A percentile compares a stretch with the other conserved stretches of the same genome.
Evolutionary conservation across 2,329 filamentous ascomycete species (phyloP).

Genomic region (Zymoseptoria tritici): DNA sequence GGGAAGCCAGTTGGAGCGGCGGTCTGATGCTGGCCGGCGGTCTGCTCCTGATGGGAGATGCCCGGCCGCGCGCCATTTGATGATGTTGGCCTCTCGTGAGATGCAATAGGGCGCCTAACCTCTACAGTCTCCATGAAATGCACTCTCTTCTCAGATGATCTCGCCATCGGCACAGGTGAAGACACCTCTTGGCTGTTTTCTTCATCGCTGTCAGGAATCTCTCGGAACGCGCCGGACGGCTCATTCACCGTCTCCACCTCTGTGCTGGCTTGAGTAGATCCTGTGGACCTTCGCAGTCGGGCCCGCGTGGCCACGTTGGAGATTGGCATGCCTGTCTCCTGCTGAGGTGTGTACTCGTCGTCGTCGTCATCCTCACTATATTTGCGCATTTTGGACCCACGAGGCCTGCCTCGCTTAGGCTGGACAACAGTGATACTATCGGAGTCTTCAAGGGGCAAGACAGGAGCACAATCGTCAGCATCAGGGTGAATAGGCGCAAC

Average conservation of each 20-base stretch:
- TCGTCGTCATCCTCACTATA: neutral
- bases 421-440: neutral
- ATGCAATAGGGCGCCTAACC: neutral
- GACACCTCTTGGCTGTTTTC: neutral
- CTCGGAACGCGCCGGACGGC: neutral
- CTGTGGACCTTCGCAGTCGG: neutral
- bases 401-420: neutral
- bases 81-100: neutral
- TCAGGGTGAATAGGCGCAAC: neutral
- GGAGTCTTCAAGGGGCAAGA: neutral
- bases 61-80: neutral
- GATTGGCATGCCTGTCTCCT: neutral
- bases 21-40: neutral
- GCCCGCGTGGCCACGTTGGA: neutral
- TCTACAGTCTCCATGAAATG: neutral
- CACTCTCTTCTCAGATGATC: neutral
- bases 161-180: neutral
- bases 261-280: neutral
- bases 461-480: neutral
- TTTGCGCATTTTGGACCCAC: neutral
- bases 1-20: neutral
- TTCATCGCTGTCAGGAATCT: neutral
- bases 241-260: too few relatives aligned
- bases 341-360: neutral
- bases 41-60: constrained; percentile 4